Evolutionary conservation across 148 eudicot genomes (phyloP), one percentile per base, ranked within the genome.

Genomic region (Amaranthus palmeri): DNA sequence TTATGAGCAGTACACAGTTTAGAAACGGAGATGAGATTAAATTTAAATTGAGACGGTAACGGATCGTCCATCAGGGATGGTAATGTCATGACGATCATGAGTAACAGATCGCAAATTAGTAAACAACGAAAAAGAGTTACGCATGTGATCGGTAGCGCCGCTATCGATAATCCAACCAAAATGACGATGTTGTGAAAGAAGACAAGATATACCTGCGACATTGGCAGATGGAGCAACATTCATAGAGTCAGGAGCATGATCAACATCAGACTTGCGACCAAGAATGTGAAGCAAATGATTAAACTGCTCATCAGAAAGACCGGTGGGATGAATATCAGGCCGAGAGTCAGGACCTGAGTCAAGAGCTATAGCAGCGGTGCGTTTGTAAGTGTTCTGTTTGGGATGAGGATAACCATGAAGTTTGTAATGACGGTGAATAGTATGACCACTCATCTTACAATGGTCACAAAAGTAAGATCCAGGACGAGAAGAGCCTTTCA

Each of bases 131-230:
- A 6, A 4, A 7, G 42, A 8, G 13, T 8, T 14, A 14, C 61
- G 41, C 5, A 68, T 68, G 6, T 68, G 70, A 25, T 68, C 72
- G 8, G 4, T 14, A 2, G 55, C 55, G 8, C 69, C 69, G 17
- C 42, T 49, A 4, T 66, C 55, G 0, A 49, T 3, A 8, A 68
- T 68, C 72, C 57, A 67, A 8, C 7, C 10, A 25, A 3, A 0
- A 17, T n/a, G 0, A 25, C 7, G 10, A 10, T 17, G 36, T 25
- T 25, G 13, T 50, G 12, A 9, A 4, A n/a, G 3, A 0, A 14
- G 6, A 8, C 43, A 17, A 25, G 8, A 48, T 9, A 10, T 51
- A 67, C 70, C 70, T 50, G 58, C 70, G 6, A 67, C 18, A 7
- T 51, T 14, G 0, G 57, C 44, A 4, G 5, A 4, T 0, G 3